A percentile compares a stretch with the other conserved stretches of the same genome.
Conservation (phyloP, 305 asterid species). For the Euphrasia arctica region DNA sequence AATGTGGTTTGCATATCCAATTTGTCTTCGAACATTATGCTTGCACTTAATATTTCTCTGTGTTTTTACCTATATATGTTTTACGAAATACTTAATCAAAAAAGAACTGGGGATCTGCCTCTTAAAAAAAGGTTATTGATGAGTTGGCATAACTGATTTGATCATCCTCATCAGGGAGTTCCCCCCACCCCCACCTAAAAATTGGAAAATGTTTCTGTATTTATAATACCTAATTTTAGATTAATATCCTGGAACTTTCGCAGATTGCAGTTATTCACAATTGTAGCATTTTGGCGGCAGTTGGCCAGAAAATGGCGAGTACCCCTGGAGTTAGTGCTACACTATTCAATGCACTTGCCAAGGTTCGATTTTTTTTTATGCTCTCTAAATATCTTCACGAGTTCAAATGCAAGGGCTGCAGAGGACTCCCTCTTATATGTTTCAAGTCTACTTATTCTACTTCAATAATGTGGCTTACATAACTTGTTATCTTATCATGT, state of each 20-base stretch:
- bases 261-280: constrained; percentile 90
- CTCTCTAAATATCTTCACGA: too few relatives aligned
- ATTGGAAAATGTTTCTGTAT: not conserved
- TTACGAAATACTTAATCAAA: not conserved
- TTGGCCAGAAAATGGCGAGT: constrained; percentile 99
- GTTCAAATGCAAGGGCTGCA: too few relatives aligned
- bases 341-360: constrained; percentile 94
- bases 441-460: not conserved
- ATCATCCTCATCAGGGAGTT: too few relatives aligned
- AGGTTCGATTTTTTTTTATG: constrained; percentile 41
- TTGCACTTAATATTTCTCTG: not conserved
- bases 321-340: constrained; percentile 99
- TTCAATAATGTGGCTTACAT: constrained; percentile 19
- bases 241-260: constrained; percentile 22
- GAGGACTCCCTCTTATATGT: too few relatives aligned
- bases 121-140: not conserved
- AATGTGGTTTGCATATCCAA: not conserved
- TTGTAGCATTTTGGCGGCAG: constrained; percentile 97
- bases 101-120: not conserved
- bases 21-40: constrained; percentile 1
- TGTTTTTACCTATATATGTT: not conserved
- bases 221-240: constrained; percentile 11
- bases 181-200: not conserved
- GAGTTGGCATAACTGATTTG: not conserved
- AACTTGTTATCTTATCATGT: constrained; percentile 6